Base-by-base conservation (phyloP, 345 rosid genomes). In the Corymbia maculata region DNA sequence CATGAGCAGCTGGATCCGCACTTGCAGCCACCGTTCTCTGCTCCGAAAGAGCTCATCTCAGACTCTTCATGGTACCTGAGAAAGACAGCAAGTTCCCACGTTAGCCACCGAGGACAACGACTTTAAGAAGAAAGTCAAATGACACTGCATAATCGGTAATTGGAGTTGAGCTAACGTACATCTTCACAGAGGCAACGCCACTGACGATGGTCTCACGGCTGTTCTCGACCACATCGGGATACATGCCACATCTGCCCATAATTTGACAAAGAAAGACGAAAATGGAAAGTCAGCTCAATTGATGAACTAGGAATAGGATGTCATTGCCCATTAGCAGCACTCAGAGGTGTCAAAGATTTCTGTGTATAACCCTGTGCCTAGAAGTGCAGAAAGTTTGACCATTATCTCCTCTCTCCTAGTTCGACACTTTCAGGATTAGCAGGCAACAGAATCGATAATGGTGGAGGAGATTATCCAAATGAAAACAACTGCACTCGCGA, bases 1-100 rank as follows among this genome's bases (percentile, higher is more conserved):
- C 98, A 96, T 51, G 64, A 80, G 92, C 98, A 95, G 97, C 53
- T 94, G 57, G 95, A 89, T 90, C 97, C 98, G 45, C 99, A 96
- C 91, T 92, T 95, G 92, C 99, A 96, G 50, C 88, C 89, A 42
- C 80, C 89, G 36, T 90, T 86, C 91, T 92, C 97, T 28, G 92
- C 91, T 85, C 79, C 90, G 80, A 47, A 75, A 42, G 84, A 75
- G 90, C 90, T 88, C 94, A 89, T 91, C 93, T 92, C 92, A 0
- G 91, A 85, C 51, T 24, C 84, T 90, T 91, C 92, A 52, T n/a
- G 32, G 64, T 44, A 17, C 93, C 95, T 94, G 89, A 87, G 11
- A 5, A 55, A 57, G 26, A 21, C 24, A 13, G 4, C 42, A 11
- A 14, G n/a, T 5, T 47, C 45, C 42, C 19, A 19, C 84, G 14